Percentiles rank a stretch among this genome's conserved stretches.
Conservation (phyloP, 1,284 basidiomycete species). For the Moesziomyces parantarcticus region DNA sequence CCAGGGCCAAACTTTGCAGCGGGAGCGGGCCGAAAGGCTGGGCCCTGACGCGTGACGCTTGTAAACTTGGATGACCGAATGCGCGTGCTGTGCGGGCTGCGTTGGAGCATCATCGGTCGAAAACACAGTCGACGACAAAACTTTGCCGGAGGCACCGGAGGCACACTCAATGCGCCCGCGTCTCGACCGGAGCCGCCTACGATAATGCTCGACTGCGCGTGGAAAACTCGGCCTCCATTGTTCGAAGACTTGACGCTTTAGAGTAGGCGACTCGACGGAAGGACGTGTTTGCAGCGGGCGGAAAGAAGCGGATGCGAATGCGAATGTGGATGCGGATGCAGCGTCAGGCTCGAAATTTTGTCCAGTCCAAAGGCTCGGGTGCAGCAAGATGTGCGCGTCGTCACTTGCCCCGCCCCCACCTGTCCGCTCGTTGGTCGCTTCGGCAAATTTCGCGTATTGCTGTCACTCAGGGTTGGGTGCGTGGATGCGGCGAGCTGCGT, state of each 20-base stretch:
- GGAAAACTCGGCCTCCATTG: too few species aligned
- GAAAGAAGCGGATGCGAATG: not conserved
- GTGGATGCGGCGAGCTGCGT: not conserved
- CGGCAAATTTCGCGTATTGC: not conserved
- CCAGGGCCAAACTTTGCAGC: not conserved
- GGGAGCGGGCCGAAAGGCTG: not conserved
- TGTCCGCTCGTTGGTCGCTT: not conserved
- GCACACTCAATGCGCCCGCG: not conserved
- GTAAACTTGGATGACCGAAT: too few species aligned
- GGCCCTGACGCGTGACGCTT: not conserved
- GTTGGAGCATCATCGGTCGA: too few species aligned
- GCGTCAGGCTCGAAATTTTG: not conserved
- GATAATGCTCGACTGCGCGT: too few species aligned
- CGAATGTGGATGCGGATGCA: too few species aligned
- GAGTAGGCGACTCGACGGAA: too few species aligned
- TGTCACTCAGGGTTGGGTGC: not conserved
- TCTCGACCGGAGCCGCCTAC: not conserved
- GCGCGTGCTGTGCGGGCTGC: too few species aligned
- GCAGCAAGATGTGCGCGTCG: not conserved
- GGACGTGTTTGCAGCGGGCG: too few species aligned
- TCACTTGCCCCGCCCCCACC: not conserved
- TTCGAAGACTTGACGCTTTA: too few species aligned
- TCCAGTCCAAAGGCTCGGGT: not conserved
- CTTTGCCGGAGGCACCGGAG: too few species aligned
- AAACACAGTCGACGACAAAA: too few species aligned